Percentiles rank a stretch among this genome's conserved stretches.
Conservation (phyloP, 176 grass and related monocot species). For the Cocos nucifera region DNA sequence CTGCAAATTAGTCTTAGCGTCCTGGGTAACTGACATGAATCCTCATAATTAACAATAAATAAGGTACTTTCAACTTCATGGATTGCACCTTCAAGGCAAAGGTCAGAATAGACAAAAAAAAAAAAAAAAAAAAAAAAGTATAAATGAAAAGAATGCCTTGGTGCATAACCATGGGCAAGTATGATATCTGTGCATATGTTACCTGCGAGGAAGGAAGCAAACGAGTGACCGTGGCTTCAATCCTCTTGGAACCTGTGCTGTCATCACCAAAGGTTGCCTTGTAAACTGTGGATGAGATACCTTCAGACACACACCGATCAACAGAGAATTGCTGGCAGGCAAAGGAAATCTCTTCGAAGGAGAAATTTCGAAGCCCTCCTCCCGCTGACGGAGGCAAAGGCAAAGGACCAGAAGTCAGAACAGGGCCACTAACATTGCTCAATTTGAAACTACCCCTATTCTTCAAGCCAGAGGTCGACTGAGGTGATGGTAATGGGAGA, state of each 20-base stretch:
- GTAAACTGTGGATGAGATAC: constrained; percentile 52
- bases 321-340: constrained; percentile 72
- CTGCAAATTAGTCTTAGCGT: no score
- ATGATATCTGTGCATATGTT: neutral
- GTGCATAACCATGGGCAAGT: no score
- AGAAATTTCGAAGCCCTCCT: constrained; percentile 55
- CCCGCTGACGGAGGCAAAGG: constrained; percentile 59
- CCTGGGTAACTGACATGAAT: no score
- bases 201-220: constrained; percentile 65
- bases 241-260: constrained; percentile 32
- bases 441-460: constrained; percentile 70
- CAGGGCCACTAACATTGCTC: constrained; percentile 33
- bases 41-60: no score
- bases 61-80: no score
- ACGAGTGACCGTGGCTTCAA: constrained; percentile 67
- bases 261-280: constrained; percentile 77
- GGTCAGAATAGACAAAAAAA: no score
- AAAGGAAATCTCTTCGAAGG: constrained; percentile 55
- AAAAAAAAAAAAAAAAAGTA: no score
- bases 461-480: constrained; percentile 35
- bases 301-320: constrained; percentile 57
- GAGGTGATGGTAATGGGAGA: constrained; percentile 68
- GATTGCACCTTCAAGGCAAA: no score
- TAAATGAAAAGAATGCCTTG: no score
- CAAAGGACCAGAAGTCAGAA: constrained; percentile 54